These are phyloP conservation scores for Zygotorulaspora florentina DNA, from an alignment of 805 yeast genomes.

Conservation along the genomic window DNA sequence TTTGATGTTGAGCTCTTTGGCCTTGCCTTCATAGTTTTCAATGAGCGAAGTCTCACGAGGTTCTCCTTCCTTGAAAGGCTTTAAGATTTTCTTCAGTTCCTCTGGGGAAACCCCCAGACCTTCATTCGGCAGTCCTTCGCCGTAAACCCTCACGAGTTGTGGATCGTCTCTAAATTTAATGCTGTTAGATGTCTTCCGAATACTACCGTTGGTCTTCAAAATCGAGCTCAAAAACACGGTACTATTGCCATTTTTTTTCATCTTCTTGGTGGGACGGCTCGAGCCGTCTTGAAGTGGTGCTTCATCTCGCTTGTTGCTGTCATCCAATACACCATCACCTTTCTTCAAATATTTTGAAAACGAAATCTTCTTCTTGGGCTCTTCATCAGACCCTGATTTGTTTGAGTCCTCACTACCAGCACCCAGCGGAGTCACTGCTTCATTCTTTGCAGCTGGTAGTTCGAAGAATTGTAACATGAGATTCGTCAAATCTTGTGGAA, in stretches of 20 bases:
- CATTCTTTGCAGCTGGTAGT: slow-evolving; percentile 5
- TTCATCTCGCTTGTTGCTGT: slow-evolving; percentile 19
- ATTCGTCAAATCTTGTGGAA: slow-evolving; percentile 8
- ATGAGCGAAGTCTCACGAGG: slow-evolving; percentile 29
- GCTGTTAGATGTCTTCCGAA: slow-evolving; percentile 9
- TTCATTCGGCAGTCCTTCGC: slow-evolving; percentile 31
- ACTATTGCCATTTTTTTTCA: slow-evolving; percentile 1
- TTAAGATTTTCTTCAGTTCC: slow-evolving; percentile 29
- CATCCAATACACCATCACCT: slow-evolving; percentile 22
- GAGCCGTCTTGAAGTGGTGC: background rate
- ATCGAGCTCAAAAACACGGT: slow-evolving; percentile 19
- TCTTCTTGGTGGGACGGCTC: slow-evolving; percentile 5
- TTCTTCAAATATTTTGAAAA: slow-evolving; percentile 33
- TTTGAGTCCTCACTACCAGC: slow-evolving; percentile 2
- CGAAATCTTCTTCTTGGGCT: slow-evolving; percentile 34
- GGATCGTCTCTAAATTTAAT: slow-evolving; percentile 30
- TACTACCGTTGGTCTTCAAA: slow-evolving; percentile 17
- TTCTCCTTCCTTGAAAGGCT: slow-evolving; percentile 35
- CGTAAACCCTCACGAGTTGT: slow-evolving; percentile 29
- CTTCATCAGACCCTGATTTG: slow-evolving; percentile 13
- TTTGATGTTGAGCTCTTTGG: slow-evolving; percentile 17
- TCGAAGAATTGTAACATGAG: background rate
- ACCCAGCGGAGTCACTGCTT: slow-evolving; percentile 6
- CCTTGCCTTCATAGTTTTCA: slow-evolving; percentile 19
- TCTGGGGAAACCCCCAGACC: slow-evolving; percentile 31